Evolutionary conservation across 495 filamentous ascomycete genomes (phyloP).

Genomic region (Glarea lozoyensis): DNA sequence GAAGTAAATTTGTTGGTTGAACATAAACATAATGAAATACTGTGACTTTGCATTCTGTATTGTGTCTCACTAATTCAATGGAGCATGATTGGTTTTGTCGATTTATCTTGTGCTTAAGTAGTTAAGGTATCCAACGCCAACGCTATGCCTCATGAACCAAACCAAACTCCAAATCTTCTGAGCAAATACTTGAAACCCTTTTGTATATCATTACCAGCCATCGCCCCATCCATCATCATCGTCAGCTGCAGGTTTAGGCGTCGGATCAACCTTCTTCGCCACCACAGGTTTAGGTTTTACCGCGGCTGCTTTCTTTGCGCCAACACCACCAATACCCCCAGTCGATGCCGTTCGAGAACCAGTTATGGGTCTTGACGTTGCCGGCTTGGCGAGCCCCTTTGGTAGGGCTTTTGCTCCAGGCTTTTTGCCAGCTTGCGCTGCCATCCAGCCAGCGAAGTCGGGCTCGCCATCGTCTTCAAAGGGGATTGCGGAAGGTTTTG

Average conservation of each 20-base stretch:
- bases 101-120: no score
- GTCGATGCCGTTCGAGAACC: conserved; percentile 25
- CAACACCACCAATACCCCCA: conserved; percentile 21
- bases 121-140: no score
- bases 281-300: conserved; percentile 24
- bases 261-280: conserved; percentile 44
- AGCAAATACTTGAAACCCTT: no score
- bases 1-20: no score
- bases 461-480: conserved; percentile 82
- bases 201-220: conserved; percentile 55
- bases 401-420: conserved; percentile 53
- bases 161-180: no score
- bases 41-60: no score
- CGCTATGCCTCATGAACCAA: no score
- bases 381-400: conserved; percentile 61
- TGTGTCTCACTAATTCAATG: no score
- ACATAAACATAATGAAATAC: no score
- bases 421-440: conserved; percentile 69
- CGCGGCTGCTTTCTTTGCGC: conserved; percentile 33
- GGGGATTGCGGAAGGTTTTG: conserved; percentile 34
- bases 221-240: conserved; percentile 62
- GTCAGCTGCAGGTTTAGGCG: conserved; percentile 44
- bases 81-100: no score
- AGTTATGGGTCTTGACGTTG: conserved; percentile 20
- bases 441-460: conserved; percentile 90